Evolutionary conservation across 805 yeast genomes (phyloP), one percentile per base, ranked within the genome.

Genomic region (Metahyphopichia silvanorum): DNA sequence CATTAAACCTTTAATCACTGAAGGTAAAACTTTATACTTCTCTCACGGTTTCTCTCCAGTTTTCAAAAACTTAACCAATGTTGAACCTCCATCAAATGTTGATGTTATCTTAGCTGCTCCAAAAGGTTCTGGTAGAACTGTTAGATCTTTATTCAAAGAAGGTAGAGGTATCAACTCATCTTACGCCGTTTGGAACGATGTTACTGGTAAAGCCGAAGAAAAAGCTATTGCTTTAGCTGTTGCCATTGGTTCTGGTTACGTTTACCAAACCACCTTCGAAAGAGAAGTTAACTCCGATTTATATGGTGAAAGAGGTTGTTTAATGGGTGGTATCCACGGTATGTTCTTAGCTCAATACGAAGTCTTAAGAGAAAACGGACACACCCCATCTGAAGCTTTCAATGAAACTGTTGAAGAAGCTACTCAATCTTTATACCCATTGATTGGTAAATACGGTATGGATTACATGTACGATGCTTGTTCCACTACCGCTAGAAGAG

Each of bases 381-480:
- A 93, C 82, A 78, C 97, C 49, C 98, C 98, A 76, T 87, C 97
- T 42, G 98, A 93, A 79, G 98, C 98, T 57, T 93, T 93, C 89
- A 93, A 93, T 74, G 98, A 93, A 79, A 93, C 98, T 54, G 98
- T 93, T 53, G 98, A 93, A 79, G 98, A 93, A 77, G 98, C 98
- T 50, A 93, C 98, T 47, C 98, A 93, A 77, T 93, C 98, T 37
- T 79, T 93, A 60, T 93, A 93, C 86, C 98, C 98, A 72, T 82
- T 93, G 77, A 70, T 93, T 55, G 98, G 98, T 74, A 88, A 87
- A 74, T 86, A 93, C 80, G 98, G 98, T 76, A 93, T 93, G 98
- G 98, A 93, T 75, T 93, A 93, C 91, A 93, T 93, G 98, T 93
- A 93, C 82, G 98, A 93, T 66, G 98, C 98, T 58, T 93, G 98